These are phyloP conservation scores for Diaporthe vaccinii DNA, from an alignment of 2,329 filamentous ascomycete species.

Conservation along the genomic window DNA sequence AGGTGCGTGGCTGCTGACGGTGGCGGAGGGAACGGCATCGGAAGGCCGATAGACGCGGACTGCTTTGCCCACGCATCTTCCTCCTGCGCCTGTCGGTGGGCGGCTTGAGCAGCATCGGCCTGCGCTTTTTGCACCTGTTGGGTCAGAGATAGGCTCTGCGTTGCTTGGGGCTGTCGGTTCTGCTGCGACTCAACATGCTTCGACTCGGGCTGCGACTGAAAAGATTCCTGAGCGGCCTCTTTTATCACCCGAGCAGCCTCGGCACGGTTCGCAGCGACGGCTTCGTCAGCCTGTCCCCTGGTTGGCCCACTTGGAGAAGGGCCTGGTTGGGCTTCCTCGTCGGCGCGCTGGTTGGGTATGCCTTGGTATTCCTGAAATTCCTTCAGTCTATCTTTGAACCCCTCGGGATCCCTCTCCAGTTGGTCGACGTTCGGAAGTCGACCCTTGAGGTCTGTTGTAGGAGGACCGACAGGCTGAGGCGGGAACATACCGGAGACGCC, in stretches of 20 bases:
- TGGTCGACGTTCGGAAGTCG: constrained; percentile 65
- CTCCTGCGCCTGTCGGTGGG: constrained; percentile 65
- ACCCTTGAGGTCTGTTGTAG: constrained; percentile 54
- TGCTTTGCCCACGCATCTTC: constrained; percentile 66
- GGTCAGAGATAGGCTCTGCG: constrained; percentile 76
- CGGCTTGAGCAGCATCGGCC: constrained; percentile 56
- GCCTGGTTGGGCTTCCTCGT: constrained; percentile 53
- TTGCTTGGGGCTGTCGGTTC: constrained; percentile 44
- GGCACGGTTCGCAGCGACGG: constrained; percentile 31
- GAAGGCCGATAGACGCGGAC: constrained; percentile 72
- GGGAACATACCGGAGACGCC: constrained; percentile 50
- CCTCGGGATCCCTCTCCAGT: constrained; percentile 67
- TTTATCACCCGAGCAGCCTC: constrained; percentile 40
- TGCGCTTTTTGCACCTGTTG: constrained; percentile 87
- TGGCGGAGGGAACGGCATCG: constrained; percentile 81
- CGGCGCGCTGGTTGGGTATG: constrained; percentile 64
- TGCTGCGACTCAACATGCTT: constrained; percentile 43
- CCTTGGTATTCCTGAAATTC: constrained; percentile 86
- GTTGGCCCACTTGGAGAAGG: constrained; percentile 42
- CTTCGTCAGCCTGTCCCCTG: constrained; percentile 41
- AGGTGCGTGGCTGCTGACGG: constrained; percentile 84
- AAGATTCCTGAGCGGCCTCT: constrained; percentile 42
- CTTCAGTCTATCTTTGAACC: constrained; percentile 79
- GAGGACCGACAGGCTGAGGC: constrained; percentile 55
- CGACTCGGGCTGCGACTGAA: constrained; percentile 40